Percentiles rank a stretch among this genome's conserved stretches.
Conservation (phyloP, 1,284 basidiomycete species). For the Trametes versicolor region DNA sequence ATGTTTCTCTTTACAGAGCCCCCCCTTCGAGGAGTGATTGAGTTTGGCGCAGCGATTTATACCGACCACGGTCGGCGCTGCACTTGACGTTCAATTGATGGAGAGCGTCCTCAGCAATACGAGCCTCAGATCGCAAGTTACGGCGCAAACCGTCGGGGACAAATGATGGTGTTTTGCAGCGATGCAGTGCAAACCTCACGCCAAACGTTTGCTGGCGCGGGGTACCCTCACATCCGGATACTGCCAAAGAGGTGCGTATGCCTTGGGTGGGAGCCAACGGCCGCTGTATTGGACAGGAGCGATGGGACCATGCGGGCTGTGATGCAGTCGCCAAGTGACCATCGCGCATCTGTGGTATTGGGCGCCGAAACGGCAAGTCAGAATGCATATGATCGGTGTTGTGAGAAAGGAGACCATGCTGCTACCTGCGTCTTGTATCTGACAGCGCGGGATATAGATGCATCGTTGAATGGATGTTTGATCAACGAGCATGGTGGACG, state of each 20-base stretch:
- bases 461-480: neutral
- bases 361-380: neutral
- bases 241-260: neutral
- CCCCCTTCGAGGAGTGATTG: neutral
- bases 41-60: neutral
- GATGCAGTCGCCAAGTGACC: constrained; percentile 6
- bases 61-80: neutral
- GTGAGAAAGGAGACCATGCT: neutral
- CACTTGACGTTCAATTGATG: neutral
- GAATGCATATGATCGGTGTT: neutral
- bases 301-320: neutral
- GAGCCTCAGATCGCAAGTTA: neutral
- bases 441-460: neutral
- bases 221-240: neutral
- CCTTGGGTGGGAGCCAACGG: neutral
- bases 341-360: neutral
- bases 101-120: neutral
- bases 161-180: neutral
- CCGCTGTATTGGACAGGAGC: neutral
- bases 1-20: neutral
- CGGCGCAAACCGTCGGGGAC: neutral
- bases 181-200: neutral
- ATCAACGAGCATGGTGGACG: neutral
- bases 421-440: neutral
- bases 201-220: neutral